Evolutionary conservation across 2,329 filamentous ascomycete genomes (phyloP).

Genomic region (Amesomyces nigricolor): DNA sequence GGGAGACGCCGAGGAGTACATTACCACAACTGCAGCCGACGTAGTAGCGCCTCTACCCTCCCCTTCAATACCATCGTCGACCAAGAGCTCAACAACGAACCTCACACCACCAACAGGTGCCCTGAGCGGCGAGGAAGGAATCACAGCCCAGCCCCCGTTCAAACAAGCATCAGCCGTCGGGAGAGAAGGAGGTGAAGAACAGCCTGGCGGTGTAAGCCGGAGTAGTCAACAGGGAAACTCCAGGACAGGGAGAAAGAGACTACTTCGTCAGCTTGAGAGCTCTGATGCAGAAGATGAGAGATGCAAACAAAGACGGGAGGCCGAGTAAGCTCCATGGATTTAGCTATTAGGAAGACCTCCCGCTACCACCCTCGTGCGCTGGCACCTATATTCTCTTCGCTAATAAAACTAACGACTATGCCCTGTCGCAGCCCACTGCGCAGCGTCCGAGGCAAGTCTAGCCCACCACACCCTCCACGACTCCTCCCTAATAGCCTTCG

Average conservation of each 20-base stretch:
- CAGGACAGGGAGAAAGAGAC: slow-evolving; percentile 5
- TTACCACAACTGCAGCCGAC: not conserved
- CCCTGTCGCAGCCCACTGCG: not conserved
- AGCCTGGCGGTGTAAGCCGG: not conserved
- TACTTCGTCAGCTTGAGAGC: not conserved
- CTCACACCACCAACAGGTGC: not conserved
- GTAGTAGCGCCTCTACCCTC: not conserved
- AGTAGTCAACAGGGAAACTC: not conserved
- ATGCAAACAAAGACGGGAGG: no score
- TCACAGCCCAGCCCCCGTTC: not conserved
- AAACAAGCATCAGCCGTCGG: not conserved
- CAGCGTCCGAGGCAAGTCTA: not conserved
- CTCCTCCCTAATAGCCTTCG: no score
- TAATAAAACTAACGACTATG: not conserved
- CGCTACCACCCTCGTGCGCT: no score
- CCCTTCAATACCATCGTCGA: no score
- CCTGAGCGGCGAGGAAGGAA: not conserved
- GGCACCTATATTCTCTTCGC: no score
- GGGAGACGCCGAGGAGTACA: not conserved
- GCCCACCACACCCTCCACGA: not conserved
- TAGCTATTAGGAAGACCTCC: no score
- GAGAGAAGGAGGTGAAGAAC: slow-evolving; percentile 1
- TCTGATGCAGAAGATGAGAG: not conserved
- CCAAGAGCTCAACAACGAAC: not conserved
- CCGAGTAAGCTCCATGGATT: no score